Conservation (phyloP, 2,329 filamentous ascomycete genomes). For the Nemania bipapillata region DNA sequence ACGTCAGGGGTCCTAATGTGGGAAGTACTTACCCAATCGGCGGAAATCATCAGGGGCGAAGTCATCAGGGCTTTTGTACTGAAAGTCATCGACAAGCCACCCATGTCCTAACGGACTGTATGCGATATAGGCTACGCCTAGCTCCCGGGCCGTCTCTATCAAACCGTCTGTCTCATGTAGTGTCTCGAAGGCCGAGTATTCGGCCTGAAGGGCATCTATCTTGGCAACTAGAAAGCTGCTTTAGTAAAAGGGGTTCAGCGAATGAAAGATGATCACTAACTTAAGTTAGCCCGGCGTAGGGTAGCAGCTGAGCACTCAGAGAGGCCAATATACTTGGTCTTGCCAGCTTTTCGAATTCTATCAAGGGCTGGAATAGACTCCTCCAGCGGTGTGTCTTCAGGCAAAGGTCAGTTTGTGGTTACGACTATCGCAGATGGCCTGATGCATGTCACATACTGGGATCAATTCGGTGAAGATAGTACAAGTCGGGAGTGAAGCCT, state of each 20-base stretch:
- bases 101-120: conserved; percentile 1
- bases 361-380: conserved; percentile 14
- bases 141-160: background rate
- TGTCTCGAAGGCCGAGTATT: conserved; percentile 9
- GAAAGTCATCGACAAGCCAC: conserved; percentile 9
- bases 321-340: conserved; percentile 8
- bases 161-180: conserved; percentile 3
- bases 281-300: conserved; percentile 1
- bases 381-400: background rate
- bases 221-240: background rate
- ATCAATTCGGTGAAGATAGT: conserved; percentile 6
- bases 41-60: conserved; percentile 11
- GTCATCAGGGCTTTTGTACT: conserved; percentile 1
- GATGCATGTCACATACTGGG: background rate
- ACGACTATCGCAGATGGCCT: background rate
- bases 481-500: conserved; percentile 5
- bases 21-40: background rate
- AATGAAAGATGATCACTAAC: background rate
- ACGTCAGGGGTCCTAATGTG: background rate
- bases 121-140: conserved; percentile 5
- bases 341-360: background rate
- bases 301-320: conserved; percentile 6
- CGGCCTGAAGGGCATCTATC: conserved; percentile 7
- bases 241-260: background rate
- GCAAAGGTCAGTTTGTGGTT: background rate